phyloP scores from a whole-genome alignment of 1,139 yeast genomes.

The Saccharomyces hybrid region DNA sequence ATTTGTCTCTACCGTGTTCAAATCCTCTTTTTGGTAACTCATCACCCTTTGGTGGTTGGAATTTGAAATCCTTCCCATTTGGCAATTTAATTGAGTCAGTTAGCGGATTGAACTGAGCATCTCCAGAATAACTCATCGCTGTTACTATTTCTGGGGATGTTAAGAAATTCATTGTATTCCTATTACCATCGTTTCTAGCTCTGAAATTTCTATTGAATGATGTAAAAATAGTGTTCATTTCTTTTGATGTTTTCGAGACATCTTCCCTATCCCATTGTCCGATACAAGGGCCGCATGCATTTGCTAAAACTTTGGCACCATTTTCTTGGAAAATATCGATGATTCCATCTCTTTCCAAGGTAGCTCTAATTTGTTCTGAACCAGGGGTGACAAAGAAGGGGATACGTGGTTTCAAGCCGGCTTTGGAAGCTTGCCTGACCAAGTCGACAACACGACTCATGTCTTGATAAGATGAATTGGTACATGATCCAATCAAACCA shows the following conservation, averaged over 20 bases:
- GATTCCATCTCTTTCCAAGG: conserved; percentile 90
- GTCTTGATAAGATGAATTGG: conserved; percentile 95
- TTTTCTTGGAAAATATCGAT: conserved; percentile 69
- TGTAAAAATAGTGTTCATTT: conserved; percentile 78
- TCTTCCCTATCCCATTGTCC: conserved; percentile 94
- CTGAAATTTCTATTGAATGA: conserved; percentile 95
- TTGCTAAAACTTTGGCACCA: conserved; percentile 88
- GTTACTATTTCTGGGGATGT: conserved; percentile 97
- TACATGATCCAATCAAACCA: conserved; percentile 95
- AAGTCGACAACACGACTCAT: conserved; percentile 92
- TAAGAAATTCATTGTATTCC: conserved; percentile 91
- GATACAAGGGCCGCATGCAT: conserved; percentile 98
- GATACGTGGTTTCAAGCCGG: conserved; percentile 84
- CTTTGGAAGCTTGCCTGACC: conserved; percentile 73
- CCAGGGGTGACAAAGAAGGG: conserved; percentile 97
- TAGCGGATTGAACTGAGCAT: conserved; percentile 79
- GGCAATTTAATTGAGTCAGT: conserved; percentile 62
- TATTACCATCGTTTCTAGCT: conserved; percentile 96
- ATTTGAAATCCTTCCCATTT: conserved; percentile 65
- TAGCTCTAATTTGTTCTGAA: conserved; percentile 96
- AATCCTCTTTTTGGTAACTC: conserved; percentile 82
- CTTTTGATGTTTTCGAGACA: conserved; percentile 57
- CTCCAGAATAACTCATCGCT: conserved; percentile 91
- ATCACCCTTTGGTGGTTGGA: conserved; percentile 67
- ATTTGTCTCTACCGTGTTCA: conserved; percentile 70